These are phyloP conservation scores for Mucor mucedo DNA, from an alignment of 371 early-diverging fungal species.

Conservation along the genomic window DNA sequence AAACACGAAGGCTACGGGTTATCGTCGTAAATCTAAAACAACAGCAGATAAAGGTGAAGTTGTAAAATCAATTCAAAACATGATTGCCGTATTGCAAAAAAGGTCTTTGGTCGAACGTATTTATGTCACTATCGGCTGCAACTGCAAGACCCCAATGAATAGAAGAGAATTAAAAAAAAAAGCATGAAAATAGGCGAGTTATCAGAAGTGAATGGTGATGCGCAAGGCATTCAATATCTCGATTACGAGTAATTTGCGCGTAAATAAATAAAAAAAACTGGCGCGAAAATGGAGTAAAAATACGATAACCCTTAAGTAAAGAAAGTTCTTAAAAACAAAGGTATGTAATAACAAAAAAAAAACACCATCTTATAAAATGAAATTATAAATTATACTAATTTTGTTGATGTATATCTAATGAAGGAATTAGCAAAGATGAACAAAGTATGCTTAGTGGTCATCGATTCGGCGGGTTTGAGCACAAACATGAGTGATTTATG, in stretches of 20 bases:
- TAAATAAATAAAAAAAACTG: too few species aligned
- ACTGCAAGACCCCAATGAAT: slow-evolving; percentile 15
- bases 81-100: too few species aligned
- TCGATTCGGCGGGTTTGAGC: slow-evolving; percentile 27
- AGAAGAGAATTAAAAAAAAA: slow-evolving; percentile 26
- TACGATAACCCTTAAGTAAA: too few species aligned
- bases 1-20: too few species aligned
- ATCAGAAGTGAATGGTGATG: slow-evolving; percentile 21
- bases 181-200: slow-evolving; percentile 14
- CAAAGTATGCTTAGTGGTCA: slow-evolving; percentile 17
- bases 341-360: too few species aligned
- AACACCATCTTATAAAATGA: slow-evolving; percentile 23
- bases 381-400: slow-evolving; percentile 16
- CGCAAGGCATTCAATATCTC: slow-evolving; percentile 20
- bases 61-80: too few species aligned
- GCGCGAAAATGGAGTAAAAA: too few species aligned
- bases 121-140: slow-evolving; percentile 21
- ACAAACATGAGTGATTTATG: slow-evolving; percentile 26
- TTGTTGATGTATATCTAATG: slow-evolving; percentile 22
- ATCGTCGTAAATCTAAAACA: too few species aligned
- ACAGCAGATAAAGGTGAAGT: too few species aligned
- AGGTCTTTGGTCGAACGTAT: background rate
- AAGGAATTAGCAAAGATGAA: slow-evolving; percentile 14
- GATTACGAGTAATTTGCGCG: too few species aligned
- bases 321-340: too few species aligned